Conservation (phyloP, 371 early-diverging fungal species). For the Choanephora cucurbitarum region DNA sequence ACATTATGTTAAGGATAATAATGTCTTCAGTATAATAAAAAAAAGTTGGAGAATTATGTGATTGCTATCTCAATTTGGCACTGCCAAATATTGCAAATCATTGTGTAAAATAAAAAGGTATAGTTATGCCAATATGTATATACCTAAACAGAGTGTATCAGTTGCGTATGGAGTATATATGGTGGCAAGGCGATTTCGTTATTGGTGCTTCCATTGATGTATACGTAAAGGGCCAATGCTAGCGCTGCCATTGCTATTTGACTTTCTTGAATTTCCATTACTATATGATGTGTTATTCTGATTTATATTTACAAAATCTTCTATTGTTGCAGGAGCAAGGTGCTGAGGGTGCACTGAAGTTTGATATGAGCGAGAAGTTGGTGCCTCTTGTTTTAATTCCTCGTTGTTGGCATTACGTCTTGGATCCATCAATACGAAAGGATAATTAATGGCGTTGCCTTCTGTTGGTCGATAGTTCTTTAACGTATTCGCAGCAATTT, state of each 20-base stretch:
- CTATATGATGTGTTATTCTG: not conserved
- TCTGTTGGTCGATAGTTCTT: not conserved
- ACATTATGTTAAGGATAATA: too few species aligned
- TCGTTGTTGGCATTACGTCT: slow-evolving; percentile 8
- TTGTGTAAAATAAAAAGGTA: not conserved
- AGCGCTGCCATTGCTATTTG: slow-evolving; percentile 1
- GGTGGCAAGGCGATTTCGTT: not conserved
- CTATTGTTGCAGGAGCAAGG: not conserved
- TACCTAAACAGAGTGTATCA: too few species aligned
- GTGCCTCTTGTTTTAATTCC: not conserved
- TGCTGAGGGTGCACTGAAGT: not conserved
- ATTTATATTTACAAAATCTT: slow-evolving; percentile 5
- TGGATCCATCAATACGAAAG: slow-evolving; percentile 26
- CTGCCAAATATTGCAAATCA: not conserved
- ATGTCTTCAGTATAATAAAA: too few species aligned
- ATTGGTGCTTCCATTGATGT: slow-evolving; percentile 25
- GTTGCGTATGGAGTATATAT: not conserved
- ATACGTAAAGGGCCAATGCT: slow-evolving; percentile 12
- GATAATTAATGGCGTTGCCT: slow-evolving; percentile 10
- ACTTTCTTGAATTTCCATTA: not conserved
- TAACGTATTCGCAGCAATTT: not conserved
- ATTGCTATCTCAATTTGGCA: too few species aligned
- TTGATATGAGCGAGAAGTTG: not conserved
- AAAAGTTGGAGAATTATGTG: not conserved
- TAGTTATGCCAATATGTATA: too few species aligned